Conservation (phyloP, 768 basidiomycete genomes). For the Megacollybia marginata region DNA sequence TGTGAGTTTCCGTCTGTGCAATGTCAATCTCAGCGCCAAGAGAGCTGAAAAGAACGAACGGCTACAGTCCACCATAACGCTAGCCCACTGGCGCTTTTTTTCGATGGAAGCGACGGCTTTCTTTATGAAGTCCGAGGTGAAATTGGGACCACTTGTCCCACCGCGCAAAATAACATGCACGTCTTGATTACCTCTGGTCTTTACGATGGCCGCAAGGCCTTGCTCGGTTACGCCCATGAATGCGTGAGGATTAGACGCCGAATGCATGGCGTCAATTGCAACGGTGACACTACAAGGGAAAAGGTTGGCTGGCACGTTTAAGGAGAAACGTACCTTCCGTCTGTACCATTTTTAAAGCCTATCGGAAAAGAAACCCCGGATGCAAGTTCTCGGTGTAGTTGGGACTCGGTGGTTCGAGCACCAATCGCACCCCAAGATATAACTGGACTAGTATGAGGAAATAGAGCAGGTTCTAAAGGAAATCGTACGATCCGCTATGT, state of each 20-base stretch:
- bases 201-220: conserved; percentile 91
- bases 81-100: conserved; percentile 58
- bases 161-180: conserved; percentile 97
- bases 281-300: conserved; percentile 54
- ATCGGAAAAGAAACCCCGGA: conserved; percentile 97
- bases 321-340: conserved; percentile 55
- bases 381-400: conserved; percentile 94
- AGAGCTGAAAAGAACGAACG: conserved; percentile 35
- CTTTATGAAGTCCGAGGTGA: conserved; percentile 60
- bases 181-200: conserved; percentile 77
- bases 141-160: conserved; percentile 89
- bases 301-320: conserved; percentile 1
- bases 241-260: conserved; percentile 85
- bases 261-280: conserved; percentile 95
- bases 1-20: conserved; percentile 84
- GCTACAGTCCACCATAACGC: conserved; percentile 85
- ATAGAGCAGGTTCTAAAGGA: background rate
- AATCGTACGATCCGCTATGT: conserved; percentile 65
- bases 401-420: conserved; percentile 94
- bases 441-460: conserved; percentile 29
- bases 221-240: conserved; percentile 93
- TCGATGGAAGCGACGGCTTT: conserved; percentile 53
- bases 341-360: conserved; percentile 99
- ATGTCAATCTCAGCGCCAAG: background rate
- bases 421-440: conserved; percentile 95